These are phyloP conservation scores for Tolypocladium inflatum DNA, from an alignment of 2,329 filamentous ascomycete species.

Conservation along the genomic window DNA sequence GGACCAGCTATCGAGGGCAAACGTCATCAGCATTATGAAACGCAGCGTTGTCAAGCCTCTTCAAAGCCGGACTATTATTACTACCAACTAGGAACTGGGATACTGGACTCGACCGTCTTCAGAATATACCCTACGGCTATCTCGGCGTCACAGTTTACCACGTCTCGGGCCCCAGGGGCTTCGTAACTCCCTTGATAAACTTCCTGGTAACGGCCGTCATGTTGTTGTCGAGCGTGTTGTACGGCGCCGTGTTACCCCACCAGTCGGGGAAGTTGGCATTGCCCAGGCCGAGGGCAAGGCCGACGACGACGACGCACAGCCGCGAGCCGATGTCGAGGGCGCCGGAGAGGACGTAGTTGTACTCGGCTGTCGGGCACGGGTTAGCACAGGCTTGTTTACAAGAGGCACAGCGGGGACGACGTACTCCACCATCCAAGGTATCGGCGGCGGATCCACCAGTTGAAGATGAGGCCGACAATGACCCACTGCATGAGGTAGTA, in stretches of 20 bases:
- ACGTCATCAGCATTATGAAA: too few relatives aligned
- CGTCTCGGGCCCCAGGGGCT: neutral
- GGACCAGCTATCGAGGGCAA: neutral
- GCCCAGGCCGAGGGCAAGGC: slow-evolving; percentile 23
- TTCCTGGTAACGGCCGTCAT: neutral
- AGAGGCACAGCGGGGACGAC: slow-evolving; percentile 12
- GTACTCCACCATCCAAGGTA: slow-evolving; percentile 44
- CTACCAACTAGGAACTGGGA: neutral
- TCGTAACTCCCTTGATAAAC: neutral
- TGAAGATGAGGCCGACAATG: slow-evolving; percentile 43
- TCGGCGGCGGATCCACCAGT: slow-evolving; percentile 37
- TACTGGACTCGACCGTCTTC: neutral
- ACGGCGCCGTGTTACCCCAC: neutral
- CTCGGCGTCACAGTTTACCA: neutral
- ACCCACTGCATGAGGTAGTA: slow-evolving; percentile 46
- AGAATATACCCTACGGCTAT: neutral
- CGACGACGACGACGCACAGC: slow-evolving; percentile 43
- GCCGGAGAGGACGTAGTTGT: slow-evolving; percentile 50
- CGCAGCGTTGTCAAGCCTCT: neutral
- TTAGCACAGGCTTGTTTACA: neutral
- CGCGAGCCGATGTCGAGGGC: slow-evolving; percentile 46
- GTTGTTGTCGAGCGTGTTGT: neutral
- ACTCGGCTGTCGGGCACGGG: slow-evolving; percentile 14
- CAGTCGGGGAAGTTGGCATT: neutral
- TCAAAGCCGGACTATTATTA: neutral